These are phyloP conservation scores for Mucor lusitanicus DNA, from an alignment of 371 early-diverging fungal genomes.

Conservation along the genomic window DNA sequence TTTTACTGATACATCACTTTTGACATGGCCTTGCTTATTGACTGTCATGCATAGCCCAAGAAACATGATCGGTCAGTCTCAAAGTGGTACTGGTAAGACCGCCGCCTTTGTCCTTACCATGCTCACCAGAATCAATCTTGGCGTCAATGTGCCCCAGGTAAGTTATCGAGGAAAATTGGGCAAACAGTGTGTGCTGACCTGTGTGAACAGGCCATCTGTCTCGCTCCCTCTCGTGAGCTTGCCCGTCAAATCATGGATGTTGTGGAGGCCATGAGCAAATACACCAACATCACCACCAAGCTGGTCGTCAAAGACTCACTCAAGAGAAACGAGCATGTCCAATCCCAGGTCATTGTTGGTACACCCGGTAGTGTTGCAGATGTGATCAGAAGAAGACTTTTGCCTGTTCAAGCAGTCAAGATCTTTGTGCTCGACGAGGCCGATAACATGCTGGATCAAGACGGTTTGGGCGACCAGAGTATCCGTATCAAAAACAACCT, in stretches of 20 bases:
- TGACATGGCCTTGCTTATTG: background rate
- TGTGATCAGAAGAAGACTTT: conserved; percentile 63
- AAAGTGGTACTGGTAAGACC: conserved; percentile 81
- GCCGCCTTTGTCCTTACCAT: conserved; percentile 95
- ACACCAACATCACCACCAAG: conserved; percentile 71
- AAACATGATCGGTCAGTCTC: conserved; percentile 55
- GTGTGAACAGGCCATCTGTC: conserved; percentile 76
- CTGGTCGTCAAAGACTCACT: conserved; percentile 79
- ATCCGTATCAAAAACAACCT: conserved; percentile 74
- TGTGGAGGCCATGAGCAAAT: conserved; percentile 87
- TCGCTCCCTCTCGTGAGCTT: conserved; percentile 98
- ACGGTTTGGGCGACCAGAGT: conserved; percentile 87
- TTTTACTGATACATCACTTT: background rate
- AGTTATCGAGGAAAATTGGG: background rate
- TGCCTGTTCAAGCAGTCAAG: conserved; percentile 64
- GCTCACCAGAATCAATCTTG: conserved; percentile 72
- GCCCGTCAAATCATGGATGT: conserved; percentile 96
- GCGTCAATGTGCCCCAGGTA: conserved; percentile 54
- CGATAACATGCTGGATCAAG: conserved; percentile 93
- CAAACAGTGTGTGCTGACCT: background rate
- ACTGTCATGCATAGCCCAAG: conserved; percentile 25
- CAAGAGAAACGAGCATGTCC: conserved; percentile 56
- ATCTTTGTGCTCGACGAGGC: conserved; percentile 95
- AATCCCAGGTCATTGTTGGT: conserved; percentile 91
- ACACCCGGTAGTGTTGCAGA: conserved; percentile 95